Conservation (phyloP, 78 protist genomes). For the Polysphondylium violaceum region DNA sequence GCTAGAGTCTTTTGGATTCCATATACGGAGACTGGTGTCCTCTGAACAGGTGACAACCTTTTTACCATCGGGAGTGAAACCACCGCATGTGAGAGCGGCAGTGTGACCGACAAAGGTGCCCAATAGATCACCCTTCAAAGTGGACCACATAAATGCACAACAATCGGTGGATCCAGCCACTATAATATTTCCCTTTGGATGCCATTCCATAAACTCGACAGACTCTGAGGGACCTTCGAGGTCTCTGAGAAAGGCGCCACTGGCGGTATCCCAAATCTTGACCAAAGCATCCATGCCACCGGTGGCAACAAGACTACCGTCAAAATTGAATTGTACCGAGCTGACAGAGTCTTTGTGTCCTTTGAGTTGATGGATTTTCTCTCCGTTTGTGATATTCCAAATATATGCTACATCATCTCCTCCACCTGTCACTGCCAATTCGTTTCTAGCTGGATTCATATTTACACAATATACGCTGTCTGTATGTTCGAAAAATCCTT, state of each 20-base stretch:
- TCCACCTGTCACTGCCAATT: conserved; percentile 73
- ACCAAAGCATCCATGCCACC: conserved; percentile 82
- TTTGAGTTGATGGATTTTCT: conserved; percentile 26
- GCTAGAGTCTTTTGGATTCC: conserved; percentile 80
- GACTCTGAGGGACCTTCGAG: conserved; percentile 84
- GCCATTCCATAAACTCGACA: conserved; percentile 84
- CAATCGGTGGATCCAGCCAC: conserved; percentile 82
- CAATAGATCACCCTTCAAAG: conserved; percentile 49
- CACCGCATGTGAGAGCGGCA: conserved; percentile 80
- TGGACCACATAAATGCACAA: conserved; percentile 83
- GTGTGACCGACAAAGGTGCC: conserved; percentile 75
- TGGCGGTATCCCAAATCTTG: conserved; percentile 77
- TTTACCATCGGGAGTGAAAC: conserved; percentile 82
- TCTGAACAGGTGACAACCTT: conserved; percentile 67
- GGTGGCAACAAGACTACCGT: conserved; percentile 83
- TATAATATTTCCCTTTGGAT: conserved; percentile 81
- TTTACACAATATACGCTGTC: conserved; percentile 69
- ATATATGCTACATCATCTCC: conserved; percentile 83
- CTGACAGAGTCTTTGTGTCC: conserved; percentile 85
- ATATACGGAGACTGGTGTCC: conserved; percentile 77
- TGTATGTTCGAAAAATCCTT: conserved; percentile 78
- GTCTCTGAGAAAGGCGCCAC: conserved; percentile 41
- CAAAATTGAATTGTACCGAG: conserved; percentile 70
- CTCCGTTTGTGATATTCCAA: conserved; percentile 66
- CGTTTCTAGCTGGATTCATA: background rate